These are phyloP conservation scores for Colletotrichum caudatum DNA, from an alignment of 2,329 filamentous ascomycete species.

Conservation along the genomic window DNA sequence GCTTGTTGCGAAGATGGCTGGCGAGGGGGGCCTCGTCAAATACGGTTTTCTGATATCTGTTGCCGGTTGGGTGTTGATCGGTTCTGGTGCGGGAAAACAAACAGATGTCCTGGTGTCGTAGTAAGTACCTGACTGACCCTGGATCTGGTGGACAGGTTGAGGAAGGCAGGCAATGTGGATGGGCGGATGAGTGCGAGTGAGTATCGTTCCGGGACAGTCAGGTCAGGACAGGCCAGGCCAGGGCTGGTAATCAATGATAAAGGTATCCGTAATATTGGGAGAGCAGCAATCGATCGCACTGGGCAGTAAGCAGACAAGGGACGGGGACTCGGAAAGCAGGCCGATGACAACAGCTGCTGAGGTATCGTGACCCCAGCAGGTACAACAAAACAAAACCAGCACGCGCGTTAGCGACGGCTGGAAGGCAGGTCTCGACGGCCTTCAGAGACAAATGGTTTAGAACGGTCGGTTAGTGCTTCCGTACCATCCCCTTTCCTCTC, in stretches of 20 bases:
- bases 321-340: constrained; percentile 18
- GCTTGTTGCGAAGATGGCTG: constrained; percentile 33
- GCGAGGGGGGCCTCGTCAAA: constrained; percentile 26
- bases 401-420: not conserved
- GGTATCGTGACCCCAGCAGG: constrained; percentile 8
- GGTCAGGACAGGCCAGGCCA: not conserved
- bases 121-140: too few species aligned
- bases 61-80: constrained; percentile 15
- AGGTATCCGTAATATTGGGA: not conserved
- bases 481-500: constrained; percentile 13
- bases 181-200: not conserved
- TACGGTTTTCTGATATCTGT: constrained; percentile 6
- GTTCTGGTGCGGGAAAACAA: constrained; percentile 5
- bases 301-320: constrained; percentile 12
- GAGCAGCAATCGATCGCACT: constrained; percentile 6
- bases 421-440: not conserved
- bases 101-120: not conserved
- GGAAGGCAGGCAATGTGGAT: not conserved
- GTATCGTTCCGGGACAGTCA: not conserved
- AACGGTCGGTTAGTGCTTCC: constrained; percentile 18
- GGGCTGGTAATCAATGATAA: not conserved
- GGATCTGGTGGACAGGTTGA: not conserved
- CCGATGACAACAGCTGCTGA: constrained; percentile 23
- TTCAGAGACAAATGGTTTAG: constrained; percentile 14
- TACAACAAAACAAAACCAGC: not conserved